phyloP scores from a whole-genome alignment of 2,329 filamentous ascomycete genomes.

The Emmonsiellopsis sp. region DNA sequence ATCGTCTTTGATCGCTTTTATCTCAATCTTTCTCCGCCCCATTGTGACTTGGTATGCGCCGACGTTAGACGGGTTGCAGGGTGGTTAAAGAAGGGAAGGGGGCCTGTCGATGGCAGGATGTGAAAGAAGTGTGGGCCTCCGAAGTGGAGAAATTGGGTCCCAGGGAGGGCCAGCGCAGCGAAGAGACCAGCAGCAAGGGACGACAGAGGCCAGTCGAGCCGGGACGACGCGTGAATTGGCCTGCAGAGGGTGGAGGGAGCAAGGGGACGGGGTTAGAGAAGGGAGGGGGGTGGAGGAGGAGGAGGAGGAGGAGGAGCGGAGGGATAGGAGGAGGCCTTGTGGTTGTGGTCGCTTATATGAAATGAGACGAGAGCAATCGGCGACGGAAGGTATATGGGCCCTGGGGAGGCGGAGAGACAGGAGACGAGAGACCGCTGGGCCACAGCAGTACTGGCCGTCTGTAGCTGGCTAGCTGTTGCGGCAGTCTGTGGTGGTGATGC shows the following conservation, averaged over 20 bases:
- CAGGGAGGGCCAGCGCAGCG: background rate
- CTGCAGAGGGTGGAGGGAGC: background rate
- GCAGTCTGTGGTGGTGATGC: background rate
- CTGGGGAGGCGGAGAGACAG: background rate
- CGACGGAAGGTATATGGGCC: background rate
- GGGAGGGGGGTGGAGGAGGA: background rate
- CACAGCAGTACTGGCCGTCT: background rate
- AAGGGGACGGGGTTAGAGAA: background rate
- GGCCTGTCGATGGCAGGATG: background rate
- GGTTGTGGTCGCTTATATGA: conserved; percentile 1
- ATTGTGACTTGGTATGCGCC: conserved; percentile 42
- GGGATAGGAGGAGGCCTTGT: background rate
- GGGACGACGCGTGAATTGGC: background rate
- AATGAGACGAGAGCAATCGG: conserved; percentile 3
- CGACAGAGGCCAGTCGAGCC: background rate
- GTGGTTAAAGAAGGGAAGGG: background rate
- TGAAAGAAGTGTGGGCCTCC: background rate
- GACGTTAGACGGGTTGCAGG: background rate
- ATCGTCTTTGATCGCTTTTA: conserved; percentile 99
- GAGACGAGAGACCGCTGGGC: background rate
- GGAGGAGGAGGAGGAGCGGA: background rate
- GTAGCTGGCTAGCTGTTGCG: too few species aligned
- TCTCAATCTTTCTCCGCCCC: conserved; percentile 99
- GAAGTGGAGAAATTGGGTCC: background rate
- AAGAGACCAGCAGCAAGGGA: background rate